Evolutionary conservation across 2,329 filamentous ascomycete genomes (phyloP).

Genomic region (Monosporascus ibericus): DNA sequence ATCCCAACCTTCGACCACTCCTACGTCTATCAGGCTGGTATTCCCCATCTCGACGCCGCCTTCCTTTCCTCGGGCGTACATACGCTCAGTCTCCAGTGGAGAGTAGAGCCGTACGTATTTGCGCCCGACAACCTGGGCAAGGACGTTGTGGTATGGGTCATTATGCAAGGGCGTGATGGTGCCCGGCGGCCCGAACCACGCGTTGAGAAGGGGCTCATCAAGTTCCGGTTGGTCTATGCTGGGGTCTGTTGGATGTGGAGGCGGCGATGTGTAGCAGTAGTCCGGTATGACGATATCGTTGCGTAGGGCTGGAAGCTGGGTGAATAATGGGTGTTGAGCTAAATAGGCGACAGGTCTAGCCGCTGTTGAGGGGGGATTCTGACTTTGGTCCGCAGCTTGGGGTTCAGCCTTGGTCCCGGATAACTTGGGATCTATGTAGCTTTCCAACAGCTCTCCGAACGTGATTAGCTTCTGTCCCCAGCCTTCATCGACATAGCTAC

Average conservation of each 20-base stretch:
- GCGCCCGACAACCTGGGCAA: slow-evolving; percentile 79
- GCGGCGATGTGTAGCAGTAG: slow-evolving; percentile 70
- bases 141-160: slow-evolving; percentile 88
- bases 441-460: slow-evolving; percentile 64
- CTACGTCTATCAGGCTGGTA: slow-evolving; percentile 75
- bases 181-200: slow-evolving; percentile 83
- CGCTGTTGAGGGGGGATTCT: neutral
- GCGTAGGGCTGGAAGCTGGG: slow-evolving; percentile 71
- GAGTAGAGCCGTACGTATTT: slow-evolving; percentile 92
- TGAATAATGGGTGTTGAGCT: slow-evolving; percentile 83
- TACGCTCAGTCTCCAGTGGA: slow-evolving; percentile 49
- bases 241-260: slow-evolving; percentile 40
- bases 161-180: slow-evolving; percentile 93
- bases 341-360: slow-evolving; percentile 64
- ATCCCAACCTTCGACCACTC: slow-evolving; percentile 59
- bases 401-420: neutral
- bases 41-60: slow-evolving; percentile 87
- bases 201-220: slow-evolving; percentile 68
- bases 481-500: slow-evolving; percentile 77
- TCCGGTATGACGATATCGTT: slow-evolving; percentile 77
- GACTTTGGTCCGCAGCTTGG: neutral
- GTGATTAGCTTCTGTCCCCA: slow-evolving; percentile 80
- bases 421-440: slow-evolving; percentile 44
- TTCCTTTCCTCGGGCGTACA: slow-evolving; percentile 59
- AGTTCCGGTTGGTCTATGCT: slow-evolving; percentile 34